phyloP scores from a whole-genome alignment of 2,329 filamentous ascomycete species.

The Metarhizium album region DNA sequence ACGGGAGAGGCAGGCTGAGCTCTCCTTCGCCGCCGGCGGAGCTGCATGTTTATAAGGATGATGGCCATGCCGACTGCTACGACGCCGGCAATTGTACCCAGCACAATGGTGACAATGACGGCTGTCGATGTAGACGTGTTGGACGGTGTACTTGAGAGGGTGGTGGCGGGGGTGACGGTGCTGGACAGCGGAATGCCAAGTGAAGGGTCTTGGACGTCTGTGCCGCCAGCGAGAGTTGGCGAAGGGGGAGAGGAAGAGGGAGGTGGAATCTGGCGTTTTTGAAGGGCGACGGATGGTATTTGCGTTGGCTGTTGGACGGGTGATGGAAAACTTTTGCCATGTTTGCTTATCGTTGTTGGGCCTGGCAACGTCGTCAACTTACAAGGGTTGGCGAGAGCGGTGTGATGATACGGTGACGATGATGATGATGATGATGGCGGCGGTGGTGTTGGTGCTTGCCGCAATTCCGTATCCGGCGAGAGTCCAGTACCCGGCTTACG shows the following conservation, averaged over 20 bases:
- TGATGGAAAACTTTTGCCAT: neutral
- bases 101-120: neutral
- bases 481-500: neutral
- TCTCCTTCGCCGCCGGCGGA: neutral
- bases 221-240: neutral
- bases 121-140: neutral
- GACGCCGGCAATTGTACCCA: neutral
- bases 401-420: neutral
- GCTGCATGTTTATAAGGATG: neutral
- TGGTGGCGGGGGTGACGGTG: neutral
- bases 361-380: neutral
- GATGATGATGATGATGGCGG: neutral
- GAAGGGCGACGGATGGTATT: neutral
- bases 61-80: neutral
- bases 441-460: neutral
- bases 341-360: neutral
- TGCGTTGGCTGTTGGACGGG: neutral
- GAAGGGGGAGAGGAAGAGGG: neutral
- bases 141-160: neutral
- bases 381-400: neutral
- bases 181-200: neutral
- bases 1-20: neutral
- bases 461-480: neutral
- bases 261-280: neutral
- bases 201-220: neutral